These are phyloP conservation scores for Neonectria neomacrospora DNA, from an alignment of 2,329 filamentous ascomycete genomes.

Conservation along the genomic window DNA sequence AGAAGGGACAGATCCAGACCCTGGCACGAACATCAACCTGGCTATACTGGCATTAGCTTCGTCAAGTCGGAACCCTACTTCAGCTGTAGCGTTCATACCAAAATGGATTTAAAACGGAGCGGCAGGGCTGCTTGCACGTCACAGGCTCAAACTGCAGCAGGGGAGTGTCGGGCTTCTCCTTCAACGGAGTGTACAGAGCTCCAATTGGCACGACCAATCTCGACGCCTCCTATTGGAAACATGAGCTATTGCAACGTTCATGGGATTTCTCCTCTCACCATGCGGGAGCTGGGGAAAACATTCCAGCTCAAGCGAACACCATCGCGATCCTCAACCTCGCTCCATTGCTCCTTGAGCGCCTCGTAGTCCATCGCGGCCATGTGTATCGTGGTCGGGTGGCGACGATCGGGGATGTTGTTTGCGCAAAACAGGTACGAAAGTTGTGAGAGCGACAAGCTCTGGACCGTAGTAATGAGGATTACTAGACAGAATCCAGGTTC, in stretches of 20 bases:
- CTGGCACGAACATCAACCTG: slow-evolving; percentile 86
- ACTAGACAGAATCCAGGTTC: background rate
- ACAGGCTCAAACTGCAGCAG: slow-evolving; percentile 96
- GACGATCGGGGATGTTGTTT: background rate
- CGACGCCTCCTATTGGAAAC: slow-evolving; percentile 79
- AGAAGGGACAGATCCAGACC: slow-evolving; percentile 92
- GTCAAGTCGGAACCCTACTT: too few relatives aligned
- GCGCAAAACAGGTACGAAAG: background rate
- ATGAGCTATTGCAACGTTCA: slow-evolving; percentile 20
- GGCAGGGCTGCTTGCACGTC: slow-evolving; percentile 94
- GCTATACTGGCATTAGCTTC: slow-evolving; percentile 56
- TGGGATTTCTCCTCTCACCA: slow-evolving; percentile 68
- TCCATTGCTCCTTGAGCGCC: slow-evolving; percentile 93
- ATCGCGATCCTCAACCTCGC: slow-evolving; percentile 95
- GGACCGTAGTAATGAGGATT: background rate
- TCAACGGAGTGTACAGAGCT: slow-evolving; percentile 93
- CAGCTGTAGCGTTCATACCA: slow-evolving; percentile 71
- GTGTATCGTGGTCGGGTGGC: background rate
- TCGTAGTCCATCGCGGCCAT: slow-evolving; percentile 83
- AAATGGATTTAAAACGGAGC: slow-evolving; percentile 95
- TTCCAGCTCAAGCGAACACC: slow-evolving; percentile 98
- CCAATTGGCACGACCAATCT: slow-evolving; percentile 95
- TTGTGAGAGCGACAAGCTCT: background rate
- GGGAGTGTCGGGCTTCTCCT: slow-evolving; percentile 91
- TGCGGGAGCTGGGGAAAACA: slow-evolving; percentile 96